Evolutionary conservation across 805 yeast genomes (phyloP), one percentile per base, ranked within the genome.

Genomic region (Zygoascus ofunaensis): DNA sequence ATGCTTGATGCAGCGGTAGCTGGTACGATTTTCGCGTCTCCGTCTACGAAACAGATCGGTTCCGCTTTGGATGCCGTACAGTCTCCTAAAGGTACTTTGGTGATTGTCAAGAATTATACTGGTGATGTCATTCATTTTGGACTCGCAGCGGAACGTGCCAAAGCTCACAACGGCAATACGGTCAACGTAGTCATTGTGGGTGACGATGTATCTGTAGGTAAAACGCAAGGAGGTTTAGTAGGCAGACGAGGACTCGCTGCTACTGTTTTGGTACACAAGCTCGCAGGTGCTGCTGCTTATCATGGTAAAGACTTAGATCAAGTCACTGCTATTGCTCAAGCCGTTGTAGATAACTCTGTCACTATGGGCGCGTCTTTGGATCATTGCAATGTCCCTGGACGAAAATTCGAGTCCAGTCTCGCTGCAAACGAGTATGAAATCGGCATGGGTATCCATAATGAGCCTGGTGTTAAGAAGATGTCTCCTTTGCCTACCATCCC

Each of bases 161-260:
- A 80, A 59, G 80, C 82, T 17, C 74, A 76, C 38, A n/a, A n/a
- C n/a, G 96, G 95, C 5, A 72, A 74, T 50, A 69, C 76, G 34
- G 80, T 82, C 26, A 87, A 82, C 50, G 71, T 86, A 49, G 78
- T 84, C 36, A 74, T 82, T 44, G 89, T 89, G 23, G 83, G 87
- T 37, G 97, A 89, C 59, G 97, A 89, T 61, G 95, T 87, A 22
- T 87, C 96, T 5, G 96, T 90, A 37, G 95, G 95, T n/a, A 72
- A 82, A 55, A 73, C 80, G 22, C 89, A 87, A 58, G 90, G 92
- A 58, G 87, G 86, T 18, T 75, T 84, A 70, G 97, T 90, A 41
- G 97, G 97, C 17, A 76, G 97, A 66, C 75, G 97, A 65, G 97
- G 95, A 24, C 71, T 89, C 45, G 95, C 97, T 0, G 97, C 96